These are phyloP conservation scores for Chaetomium tenue DNA, from an alignment of 495 filamentous ascomycete genomes.

Conservation along the genomic window DNA sequence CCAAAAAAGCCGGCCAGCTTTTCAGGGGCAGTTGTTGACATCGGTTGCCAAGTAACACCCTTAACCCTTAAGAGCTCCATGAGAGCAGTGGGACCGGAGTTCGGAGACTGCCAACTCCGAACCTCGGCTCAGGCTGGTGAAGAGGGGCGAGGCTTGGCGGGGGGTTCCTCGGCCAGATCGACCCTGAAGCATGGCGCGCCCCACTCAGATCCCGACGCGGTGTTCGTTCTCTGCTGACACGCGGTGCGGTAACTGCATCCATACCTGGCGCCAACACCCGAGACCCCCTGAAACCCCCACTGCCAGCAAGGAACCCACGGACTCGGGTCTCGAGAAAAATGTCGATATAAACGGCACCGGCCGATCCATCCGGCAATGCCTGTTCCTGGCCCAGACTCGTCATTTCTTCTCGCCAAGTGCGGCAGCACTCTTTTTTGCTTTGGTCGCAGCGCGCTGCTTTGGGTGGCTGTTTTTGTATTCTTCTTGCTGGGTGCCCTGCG, in stretches of 20 bases:
- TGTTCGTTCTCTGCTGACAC: not conserved
- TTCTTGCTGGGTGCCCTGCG: conserved; percentile 36
- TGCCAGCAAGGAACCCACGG: not conserved
- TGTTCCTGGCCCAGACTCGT: conserved; percentile 19
- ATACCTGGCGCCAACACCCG: not conserved
- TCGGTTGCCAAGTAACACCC: not conserved
- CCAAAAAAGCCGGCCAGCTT: not conserved
- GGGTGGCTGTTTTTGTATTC: conserved; percentile 40
- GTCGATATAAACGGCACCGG: conserved; percentile 4
- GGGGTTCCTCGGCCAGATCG: not conserved
- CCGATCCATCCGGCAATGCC: conserved; percentile 23
- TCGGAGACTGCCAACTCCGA: not conserved
- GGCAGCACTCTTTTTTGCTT: conserved; percentile 43
- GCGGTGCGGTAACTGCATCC: too few relatives aligned
- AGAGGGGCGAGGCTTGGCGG: too few relatives aligned
- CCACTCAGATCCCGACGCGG: not conserved
- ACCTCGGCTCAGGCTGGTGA: conserved; percentile 7
- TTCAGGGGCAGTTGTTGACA: not conserved
- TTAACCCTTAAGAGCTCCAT: not conserved
- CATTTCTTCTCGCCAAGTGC: conserved; percentile 33
- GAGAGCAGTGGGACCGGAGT: too few relatives aligned
- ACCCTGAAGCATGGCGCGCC: not conserved
- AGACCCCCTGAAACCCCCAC: conserved; percentile 3
- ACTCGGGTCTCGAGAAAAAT: conserved; percentile 13
- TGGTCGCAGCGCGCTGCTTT: conserved; percentile 40